Evolutionary conservation across 345 rosid species (phyloP).

Genomic region (Populus pruinosa): DNA sequence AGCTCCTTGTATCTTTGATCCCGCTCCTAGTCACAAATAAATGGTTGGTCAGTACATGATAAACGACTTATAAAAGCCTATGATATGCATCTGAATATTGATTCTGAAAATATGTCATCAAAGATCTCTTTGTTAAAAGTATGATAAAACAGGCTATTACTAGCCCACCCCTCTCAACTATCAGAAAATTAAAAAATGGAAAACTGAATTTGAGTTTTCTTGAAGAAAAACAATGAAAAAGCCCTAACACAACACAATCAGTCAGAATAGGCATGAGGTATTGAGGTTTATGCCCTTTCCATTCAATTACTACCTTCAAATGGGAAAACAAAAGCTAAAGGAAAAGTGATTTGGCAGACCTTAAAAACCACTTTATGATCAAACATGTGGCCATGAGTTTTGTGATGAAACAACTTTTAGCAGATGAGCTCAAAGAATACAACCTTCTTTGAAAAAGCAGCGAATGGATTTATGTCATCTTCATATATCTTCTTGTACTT

Average conservation of each 20-base stretch:
- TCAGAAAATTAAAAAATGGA: no score
- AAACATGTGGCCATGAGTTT: not conserved
- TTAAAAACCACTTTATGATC: not conserved
- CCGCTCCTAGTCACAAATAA: conserved; percentile 53
- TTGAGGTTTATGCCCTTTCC: no score
- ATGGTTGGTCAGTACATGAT: conserved; percentile 9
- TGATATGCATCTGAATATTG: no score
- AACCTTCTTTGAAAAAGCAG: conserved; percentile 96
- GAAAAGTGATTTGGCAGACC: not conserved
- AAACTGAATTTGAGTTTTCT: no score
- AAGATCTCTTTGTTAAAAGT: no score
- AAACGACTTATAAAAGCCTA: not conserved
- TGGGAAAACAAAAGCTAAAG: not conserved
- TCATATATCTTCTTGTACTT: conserved; percentile 98
- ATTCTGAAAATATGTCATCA: no score
- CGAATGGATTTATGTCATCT: conserved; percentile 97
- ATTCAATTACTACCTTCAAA: no score
- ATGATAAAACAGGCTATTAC: no score
- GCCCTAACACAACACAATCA: no score
- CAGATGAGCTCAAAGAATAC: conserved; percentile 6
- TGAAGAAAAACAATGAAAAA: no score
- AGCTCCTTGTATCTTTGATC: conserved; percentile 94
- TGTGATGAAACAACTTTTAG: not conserved
- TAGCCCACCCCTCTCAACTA: no score
- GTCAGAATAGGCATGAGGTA: no score